phyloP scores from a whole-genome alignment of 495 filamentous ascomycete genomes.

The Aspergillus leporis region DNA sequence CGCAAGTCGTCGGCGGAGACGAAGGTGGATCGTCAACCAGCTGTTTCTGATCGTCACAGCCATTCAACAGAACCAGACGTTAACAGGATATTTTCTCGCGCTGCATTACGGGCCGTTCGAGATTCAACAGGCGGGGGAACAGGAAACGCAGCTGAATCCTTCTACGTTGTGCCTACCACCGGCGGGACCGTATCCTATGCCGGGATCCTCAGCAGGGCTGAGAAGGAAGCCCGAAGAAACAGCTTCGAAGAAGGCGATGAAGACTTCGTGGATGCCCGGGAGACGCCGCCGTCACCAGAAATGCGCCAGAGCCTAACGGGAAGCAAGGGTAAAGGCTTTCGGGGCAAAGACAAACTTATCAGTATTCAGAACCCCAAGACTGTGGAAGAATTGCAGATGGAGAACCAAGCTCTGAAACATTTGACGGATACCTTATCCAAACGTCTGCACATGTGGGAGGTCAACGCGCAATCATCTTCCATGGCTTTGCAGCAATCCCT shows the following conservation, averaged over 20 bases:
- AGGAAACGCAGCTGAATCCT: constrained; percentile 68
- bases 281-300: constrained; percentile 59
- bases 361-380: constrained; percentile 51
- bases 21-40: constrained; percentile 39
- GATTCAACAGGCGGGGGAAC: constrained; percentile 49
- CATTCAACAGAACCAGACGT: constrained; percentile 65
- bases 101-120: constrained; percentile 70
- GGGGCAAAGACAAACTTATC: constrained; percentile 30
- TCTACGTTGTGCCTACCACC: constrained; percentile 91
- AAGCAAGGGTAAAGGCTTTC: constrained; percentile 25
- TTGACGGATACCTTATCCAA: constrained; percentile 76
- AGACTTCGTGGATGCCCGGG: constrained; percentile 85
- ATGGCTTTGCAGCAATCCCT: constrained; percentile 80
- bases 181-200: constrained; percentile 90
- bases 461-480: constrained; percentile 75
- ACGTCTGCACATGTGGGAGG: constrained; percentile 81
- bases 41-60: constrained; percentile 38
- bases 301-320: constrained; percentile 36
- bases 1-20: constrained; percentile 43
- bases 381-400: constrained; percentile 78
- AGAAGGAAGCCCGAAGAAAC: constrained; percentile 58
- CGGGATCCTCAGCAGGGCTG: constrained; percentile 72
- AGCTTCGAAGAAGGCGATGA: constrained; percentile 64
- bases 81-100: constrained; percentile 72
- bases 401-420: constrained; percentile 74